Percentiles rank a stretch among this genome's conserved stretches.
Evolutionary conservation across 2,329 filamentous ascomycete species (phyloP).

Genomic region (Paraphoma chrysanthemicola): DNA sequence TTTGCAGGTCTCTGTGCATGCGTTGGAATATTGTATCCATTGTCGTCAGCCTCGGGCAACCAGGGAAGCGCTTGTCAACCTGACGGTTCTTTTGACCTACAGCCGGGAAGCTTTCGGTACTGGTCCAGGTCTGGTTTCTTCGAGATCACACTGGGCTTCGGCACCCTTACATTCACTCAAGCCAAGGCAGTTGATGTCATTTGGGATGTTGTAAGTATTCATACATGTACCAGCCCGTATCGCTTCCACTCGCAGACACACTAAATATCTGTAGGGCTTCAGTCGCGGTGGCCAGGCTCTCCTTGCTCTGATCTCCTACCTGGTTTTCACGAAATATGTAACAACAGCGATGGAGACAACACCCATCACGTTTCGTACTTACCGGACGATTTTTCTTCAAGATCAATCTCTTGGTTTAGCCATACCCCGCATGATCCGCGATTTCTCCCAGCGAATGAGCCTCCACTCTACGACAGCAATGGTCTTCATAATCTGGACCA

Average conservation of each 20-base stretch:
- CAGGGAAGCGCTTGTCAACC: constrained; percentile 9
- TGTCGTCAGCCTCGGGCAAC: too few relatives aligned
- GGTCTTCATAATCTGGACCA: constrained; percentile 19
- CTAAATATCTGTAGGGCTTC: constrained; percentile 9
- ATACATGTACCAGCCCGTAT: too few relatives aligned
- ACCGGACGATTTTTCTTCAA: constrained; percentile 2
- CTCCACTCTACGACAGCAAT: constrained; percentile 16
- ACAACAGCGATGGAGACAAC: constrained; percentile 22
- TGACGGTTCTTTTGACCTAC: constrained; percentile 9
- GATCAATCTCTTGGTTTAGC: neutral
- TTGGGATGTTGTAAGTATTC: constrained; percentile 32
- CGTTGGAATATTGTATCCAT: too few relatives aligned
- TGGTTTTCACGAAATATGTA: constrained; percentile 19
- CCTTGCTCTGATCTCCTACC: constrained; percentile 19
- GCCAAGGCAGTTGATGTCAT: constrained; percentile 29
- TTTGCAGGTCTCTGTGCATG: too few relatives aligned
- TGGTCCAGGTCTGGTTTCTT: constrained; percentile 23
- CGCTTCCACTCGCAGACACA: too few relatives aligned
- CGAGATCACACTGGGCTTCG: constrained; percentile 24
- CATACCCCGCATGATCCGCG: neutral
- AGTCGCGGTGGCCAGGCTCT: constrained; percentile 27
- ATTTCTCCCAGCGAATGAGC: constrained; percentile 3
- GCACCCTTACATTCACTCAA: constrained; percentile 17
- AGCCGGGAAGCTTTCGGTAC: constrained; percentile 9
- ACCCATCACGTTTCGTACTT: constrained; percentile 11